Percentiles rank a stretch among this genome's conserved stretches.
Conservation (phyloP, 371 early-diverging fungal genomes). For the Entomophthora muscae region DNA sequence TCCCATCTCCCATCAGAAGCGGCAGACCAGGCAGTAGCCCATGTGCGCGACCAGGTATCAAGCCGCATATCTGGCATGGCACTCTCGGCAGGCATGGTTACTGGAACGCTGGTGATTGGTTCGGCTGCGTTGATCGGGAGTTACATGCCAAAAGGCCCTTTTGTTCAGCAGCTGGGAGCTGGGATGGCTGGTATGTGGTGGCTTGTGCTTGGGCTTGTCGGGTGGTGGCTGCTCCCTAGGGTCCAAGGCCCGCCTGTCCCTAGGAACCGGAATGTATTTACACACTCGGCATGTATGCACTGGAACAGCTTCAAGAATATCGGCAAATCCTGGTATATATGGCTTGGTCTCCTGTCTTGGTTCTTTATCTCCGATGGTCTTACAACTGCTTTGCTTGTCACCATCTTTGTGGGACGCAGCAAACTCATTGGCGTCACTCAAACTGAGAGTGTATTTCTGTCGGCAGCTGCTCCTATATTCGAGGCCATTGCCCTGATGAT, state of each 20-base stretch:
- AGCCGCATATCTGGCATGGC: constrained; percentile 25
- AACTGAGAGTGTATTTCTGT: constrained; percentile 16
- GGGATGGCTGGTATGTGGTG: constrained; percentile 31
- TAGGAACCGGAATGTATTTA: constrained; percentile 18
- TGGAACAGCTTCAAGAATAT: constrained; percentile 16
- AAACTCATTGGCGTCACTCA: background rate
- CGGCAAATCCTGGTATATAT: background rate
- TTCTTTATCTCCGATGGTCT: constrained; percentile 23
- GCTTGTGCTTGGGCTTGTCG: constrained; percentile 18
- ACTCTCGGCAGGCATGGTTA: constrained; percentile 24
- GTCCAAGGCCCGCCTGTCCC: constrained; percentile 33
- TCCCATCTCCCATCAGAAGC: background rate
- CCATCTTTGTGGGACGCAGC: constrained; percentile 15
- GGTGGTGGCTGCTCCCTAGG: constrained; percentile 21
- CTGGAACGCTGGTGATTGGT: constrained; percentile 21
- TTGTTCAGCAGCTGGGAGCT: constrained; percentile 20
- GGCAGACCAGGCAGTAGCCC: background rate
- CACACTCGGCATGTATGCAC: constrained; percentile 13
- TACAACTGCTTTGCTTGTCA: constrained; percentile 19
- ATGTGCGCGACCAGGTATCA: constrained; percentile 16
- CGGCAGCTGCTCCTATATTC: constrained; percentile 22
- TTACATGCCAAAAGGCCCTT: constrained; percentile 12
- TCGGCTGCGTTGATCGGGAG: constrained; percentile 23
- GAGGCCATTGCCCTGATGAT: constrained; percentile 20
- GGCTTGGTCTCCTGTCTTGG: constrained; percentile 20